phyloP scores from a whole-genome alignment of 1,284 basidiomycete genomes.

The Sutorius eximius region DNA sequence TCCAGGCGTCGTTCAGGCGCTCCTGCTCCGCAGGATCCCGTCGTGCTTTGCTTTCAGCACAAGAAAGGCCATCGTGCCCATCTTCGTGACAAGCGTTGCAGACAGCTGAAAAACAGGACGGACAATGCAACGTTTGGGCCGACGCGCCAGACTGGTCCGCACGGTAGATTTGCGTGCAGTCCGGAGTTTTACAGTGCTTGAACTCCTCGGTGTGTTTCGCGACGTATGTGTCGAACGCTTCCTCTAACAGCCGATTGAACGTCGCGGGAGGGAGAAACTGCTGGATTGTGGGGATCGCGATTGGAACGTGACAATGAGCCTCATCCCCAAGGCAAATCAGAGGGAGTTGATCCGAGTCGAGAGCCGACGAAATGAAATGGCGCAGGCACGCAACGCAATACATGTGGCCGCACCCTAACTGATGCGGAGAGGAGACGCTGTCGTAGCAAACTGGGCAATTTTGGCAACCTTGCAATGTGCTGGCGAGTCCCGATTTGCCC shows the following conservation, averaged over 20 bases:
- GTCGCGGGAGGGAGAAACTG: slow-evolving; percentile 44
- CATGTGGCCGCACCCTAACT: slow-evolving; percentile 50
- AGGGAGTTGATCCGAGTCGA: slow-evolving; percentile 47
- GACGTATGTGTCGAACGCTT: slow-evolving; percentile 45
- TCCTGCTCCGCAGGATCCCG: slow-evolving; percentile 44
- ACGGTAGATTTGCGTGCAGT: slow-evolving; percentile 57
- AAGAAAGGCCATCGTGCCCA: slow-evolving; percentile 52
- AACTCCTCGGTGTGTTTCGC: slow-evolving; percentile 46
- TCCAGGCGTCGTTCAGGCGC: slow-evolving; percentile 46
- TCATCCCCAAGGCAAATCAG: slow-evolving; percentile 54
- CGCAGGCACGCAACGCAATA: slow-evolving; percentile 55
- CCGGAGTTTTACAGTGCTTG: slow-evolving; percentile 56
- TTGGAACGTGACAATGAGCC: slow-evolving; percentile 44
- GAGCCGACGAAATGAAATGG: slow-evolving; percentile 49
- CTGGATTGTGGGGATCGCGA: slow-evolving; percentile 52
- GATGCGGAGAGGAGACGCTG: slow-evolving; percentile 42
- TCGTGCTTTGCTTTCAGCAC: slow-evolving; percentile 39
- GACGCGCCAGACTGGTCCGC: slow-evolving; percentile 21
- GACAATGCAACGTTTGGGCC: slow-evolving; percentile 41
- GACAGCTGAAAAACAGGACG: slow-evolving; percentile 51
- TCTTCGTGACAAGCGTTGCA: slow-evolving; percentile 54
- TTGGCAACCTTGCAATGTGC: slow-evolving; percentile 20
- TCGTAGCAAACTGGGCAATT: slow-evolving; percentile 55
- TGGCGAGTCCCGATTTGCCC: slow-evolving; percentile 9
- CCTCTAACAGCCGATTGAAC: slow-evolving; percentile 47